These are phyloP conservation scores for Chlamydomonas sp. DNA, from an alignment of 139 green algal species.

Conservation along the genomic window DNA sequence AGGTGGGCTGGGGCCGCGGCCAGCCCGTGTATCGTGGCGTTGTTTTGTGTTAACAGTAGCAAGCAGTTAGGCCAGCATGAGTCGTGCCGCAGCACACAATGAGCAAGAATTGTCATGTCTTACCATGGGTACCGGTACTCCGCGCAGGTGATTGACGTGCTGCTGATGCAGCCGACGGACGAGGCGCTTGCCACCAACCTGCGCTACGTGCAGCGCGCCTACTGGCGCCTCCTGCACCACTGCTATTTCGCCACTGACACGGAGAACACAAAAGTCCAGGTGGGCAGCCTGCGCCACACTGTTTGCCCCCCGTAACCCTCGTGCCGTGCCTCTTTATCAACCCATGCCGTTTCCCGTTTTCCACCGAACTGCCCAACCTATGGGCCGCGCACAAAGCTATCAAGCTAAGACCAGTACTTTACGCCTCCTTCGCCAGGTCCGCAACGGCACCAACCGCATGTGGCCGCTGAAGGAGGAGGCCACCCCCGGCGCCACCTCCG, in stretches of 20 bases:
- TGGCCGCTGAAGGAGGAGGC: conserved; percentile 23
- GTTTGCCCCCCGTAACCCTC: too few relatives aligned
- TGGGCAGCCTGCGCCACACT: not conserved
- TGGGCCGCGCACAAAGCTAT: too few relatives aligned
- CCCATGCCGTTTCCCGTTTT: too few relatives aligned
- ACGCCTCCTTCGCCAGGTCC: conserved; percentile 6
- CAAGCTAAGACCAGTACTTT: not conserved
- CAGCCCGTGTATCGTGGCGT: too few relatives aligned
- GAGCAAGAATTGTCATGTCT: too few relatives aligned
- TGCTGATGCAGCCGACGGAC: conserved; percentile 18
- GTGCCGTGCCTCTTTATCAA: too few relatives aligned
- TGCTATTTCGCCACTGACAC: conserved; percentile 47
- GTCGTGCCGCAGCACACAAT: too few relatives aligned
- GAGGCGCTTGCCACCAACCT: not conserved
- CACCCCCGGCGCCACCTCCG: not conserved
- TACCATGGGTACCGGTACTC: not conserved
- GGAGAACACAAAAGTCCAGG: conserved; percentile 40
- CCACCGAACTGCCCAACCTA: too few relatives aligned
- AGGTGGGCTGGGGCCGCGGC: not conserved
- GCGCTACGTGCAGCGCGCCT: conserved; percentile 42
- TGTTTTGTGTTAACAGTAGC: too few relatives aligned
- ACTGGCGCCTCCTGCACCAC: conserved; percentile 38
- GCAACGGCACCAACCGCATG: conserved; percentile 34
- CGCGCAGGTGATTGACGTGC: conserved; percentile 24
- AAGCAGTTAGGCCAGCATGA: too few relatives aligned